Percentiles rank a stretch among this genome's conserved stretches.
phyloP scores from a whole-genome alignment of 495 filamentous ascomycete species.

The Parathielavia appendiculata region DNA sequence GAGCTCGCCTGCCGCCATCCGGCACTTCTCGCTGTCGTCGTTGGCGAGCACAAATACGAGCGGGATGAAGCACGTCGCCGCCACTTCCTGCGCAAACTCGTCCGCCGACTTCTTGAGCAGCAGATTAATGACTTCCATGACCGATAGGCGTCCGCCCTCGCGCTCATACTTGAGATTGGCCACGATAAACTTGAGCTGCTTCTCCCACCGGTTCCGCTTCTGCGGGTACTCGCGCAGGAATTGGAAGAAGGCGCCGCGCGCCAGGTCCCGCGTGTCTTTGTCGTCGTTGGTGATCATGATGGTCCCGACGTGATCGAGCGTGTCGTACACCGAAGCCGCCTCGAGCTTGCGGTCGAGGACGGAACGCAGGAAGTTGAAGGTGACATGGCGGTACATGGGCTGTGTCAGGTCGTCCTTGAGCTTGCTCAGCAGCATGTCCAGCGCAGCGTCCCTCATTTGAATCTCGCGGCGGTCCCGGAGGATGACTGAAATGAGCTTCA shows the following conservation, averaged over 20 bases:
- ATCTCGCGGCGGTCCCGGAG: constrained; percentile 73
- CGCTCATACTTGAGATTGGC: constrained; percentile 88
- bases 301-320: constrained; percentile 76
- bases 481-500: constrained; percentile 82
- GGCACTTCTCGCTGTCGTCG: constrained; percentile 81
- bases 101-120: constrained; percentile 75
- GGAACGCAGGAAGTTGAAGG: constrained; percentile 87
- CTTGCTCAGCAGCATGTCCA: constrained; percentile 78
- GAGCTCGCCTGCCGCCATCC: constrained; percentile 72
- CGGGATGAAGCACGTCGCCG: constrained; percentile 77
- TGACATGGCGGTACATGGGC: constrained; percentile 80
- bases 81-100: constrained; percentile 73
- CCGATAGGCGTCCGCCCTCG: constrained; percentile 78
- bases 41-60: constrained; percentile 80
- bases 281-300: constrained; percentile 97
- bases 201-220: constrained; percentile 75
- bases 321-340: constrained; percentile 84
- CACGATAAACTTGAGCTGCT: constrained; percentile 83
- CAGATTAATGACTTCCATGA: constrained; percentile 83
- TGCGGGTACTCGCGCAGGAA: constrained; percentile 95
- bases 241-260: constrained; percentile 84
- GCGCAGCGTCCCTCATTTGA: constrained; percentile 68
- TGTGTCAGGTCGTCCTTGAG: constrained; percentile 88
- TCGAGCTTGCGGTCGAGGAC: constrained; percentile 79
- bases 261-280: constrained; percentile 74